These are phyloP conservation scores for Penicillium polonicum DNA, from an alignment of 2,329 filamentous ascomycete genomes.

Conservation along the genomic window DNA sequence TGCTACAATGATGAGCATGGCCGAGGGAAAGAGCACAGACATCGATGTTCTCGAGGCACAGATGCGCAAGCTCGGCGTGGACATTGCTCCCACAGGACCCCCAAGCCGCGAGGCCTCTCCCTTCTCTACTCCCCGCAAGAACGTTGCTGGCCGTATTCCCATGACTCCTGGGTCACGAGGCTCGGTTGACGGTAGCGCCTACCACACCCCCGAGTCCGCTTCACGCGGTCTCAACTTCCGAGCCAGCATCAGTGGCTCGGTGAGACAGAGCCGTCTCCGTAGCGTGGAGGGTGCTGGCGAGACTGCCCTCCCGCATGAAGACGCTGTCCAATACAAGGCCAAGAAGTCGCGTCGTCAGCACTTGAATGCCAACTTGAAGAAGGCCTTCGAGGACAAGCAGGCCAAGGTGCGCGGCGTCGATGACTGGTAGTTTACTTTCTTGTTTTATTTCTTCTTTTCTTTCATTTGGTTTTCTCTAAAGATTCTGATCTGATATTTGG, in stretches of 20 bases:
- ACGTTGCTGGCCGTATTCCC: constrained; percentile 28
- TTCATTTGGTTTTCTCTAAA: neutral
- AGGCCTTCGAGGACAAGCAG: constrained; percentile 36
- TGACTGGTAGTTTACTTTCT: constrained; percentile 27
- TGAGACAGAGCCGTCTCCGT: constrained; percentile 34
- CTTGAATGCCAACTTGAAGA: constrained; percentile 37
- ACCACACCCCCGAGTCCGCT: constrained; percentile 44
- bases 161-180: constrained; percentile 40
- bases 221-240: constrained; percentile 35
- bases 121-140: constrained; percentile 39
- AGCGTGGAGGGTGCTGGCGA: constrained; percentile 30
- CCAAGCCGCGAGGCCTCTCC: constrained; percentile 40
- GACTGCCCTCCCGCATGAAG: constrained; percentile 28
- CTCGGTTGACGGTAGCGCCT: constrained; percentile 39
- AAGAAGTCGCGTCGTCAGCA: constrained; percentile 39
- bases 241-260: constrained; percentile 37
- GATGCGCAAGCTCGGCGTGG: constrained; percentile 68
- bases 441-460: neutral
- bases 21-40: constrained; percentile 85
- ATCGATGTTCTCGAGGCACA: constrained; percentile 87
- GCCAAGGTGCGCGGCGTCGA: constrained; percentile 35
- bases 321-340: constrained; percentile 36
- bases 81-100: constrained; percentile 24
- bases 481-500: neutral
- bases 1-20: constrained; percentile 86